phyloP scores from a whole-genome alignment of 2,329 filamentous ascomycete species.

The Pseudogymnoascus verrucosus region DNA sequence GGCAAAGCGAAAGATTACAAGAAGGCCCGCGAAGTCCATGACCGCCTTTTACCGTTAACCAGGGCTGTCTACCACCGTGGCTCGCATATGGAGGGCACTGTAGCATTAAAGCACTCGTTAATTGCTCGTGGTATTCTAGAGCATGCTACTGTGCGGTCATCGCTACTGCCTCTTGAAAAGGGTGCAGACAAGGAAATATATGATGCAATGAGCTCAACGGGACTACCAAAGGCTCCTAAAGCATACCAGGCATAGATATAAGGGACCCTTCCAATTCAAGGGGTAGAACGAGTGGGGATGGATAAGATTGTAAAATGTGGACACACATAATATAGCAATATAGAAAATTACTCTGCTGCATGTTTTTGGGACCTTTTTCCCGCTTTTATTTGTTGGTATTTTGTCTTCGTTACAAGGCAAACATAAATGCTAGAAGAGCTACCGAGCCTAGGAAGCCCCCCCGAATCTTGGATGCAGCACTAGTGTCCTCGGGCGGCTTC shows the following conservation, averaged over 20 bases:
- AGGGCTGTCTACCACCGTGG: slow-evolving; percentile 47
- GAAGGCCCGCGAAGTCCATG: slow-evolving; percentile 41
- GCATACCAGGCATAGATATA: not conserved
- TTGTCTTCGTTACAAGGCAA: too few relatives aligned
- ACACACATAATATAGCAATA: too few relatives aligned
- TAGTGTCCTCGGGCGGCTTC: too few relatives aligned
- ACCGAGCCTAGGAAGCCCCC: too few relatives aligned
- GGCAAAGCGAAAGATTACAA: slow-evolving; percentile 42
- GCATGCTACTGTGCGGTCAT: slow-evolving; percentile 42
- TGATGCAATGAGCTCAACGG: slow-evolving; percentile 12
- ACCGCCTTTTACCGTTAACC: slow-evolving; percentile 41
- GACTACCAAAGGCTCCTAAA: slow-evolving; percentile 10
- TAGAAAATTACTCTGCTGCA: not conserved
- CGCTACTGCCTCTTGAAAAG: slow-evolving; percentile 9
- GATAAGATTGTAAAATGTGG: not conserved
- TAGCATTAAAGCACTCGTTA: slow-evolving; percentile 43
- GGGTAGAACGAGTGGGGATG: not conserved
- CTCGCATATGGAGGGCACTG: slow-evolving; percentile 47
- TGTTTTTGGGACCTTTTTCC: too few relatives aligned
- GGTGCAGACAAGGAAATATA: slow-evolving; percentile 9
- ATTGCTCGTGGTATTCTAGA: slow-evolving; percentile 42
- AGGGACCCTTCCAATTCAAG: too few relatives aligned
- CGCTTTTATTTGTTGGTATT: too few relatives aligned
- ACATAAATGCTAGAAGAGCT: too few relatives aligned
- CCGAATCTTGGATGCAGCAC: too few relatives aligned